phyloP scores from a whole-genome alignment of 768 basidiomycete genomes.

The Tricholoma hemisulphureum region DNA sequence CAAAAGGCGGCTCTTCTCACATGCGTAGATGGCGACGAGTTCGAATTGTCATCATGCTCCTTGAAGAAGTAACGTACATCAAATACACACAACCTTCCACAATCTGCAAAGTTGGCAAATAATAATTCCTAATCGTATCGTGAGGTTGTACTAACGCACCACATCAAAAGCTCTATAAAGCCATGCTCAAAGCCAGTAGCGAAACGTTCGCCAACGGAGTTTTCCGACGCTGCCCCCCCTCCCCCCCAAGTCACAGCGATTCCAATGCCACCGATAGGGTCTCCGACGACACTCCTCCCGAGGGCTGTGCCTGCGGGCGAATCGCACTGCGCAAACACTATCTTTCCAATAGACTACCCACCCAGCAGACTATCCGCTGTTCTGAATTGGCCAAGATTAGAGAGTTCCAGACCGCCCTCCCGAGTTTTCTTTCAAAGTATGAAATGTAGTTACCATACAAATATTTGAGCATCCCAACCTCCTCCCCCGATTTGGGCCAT shows the following conservation, averaged over 20 bases:
- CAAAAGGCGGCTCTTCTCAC: no score
- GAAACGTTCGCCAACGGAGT: conserved; percentile 21
- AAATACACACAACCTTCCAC: no score
- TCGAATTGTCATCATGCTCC: no score
- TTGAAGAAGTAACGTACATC: no score
- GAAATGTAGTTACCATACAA: conserved; percentile 29
- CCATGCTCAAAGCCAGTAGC: conserved; percentile 14
- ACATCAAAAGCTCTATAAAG: conserved; percentile 6
- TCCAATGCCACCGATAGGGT: conserved; percentile 23
- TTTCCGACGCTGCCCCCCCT: conserved; percentile 10
- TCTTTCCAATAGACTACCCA: conserved; percentile 19
- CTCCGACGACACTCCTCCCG: conserved; percentile 26
- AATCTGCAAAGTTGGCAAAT: no score
- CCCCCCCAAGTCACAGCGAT: conserved; percentile 27
- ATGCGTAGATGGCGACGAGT: no score
- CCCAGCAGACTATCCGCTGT: neutral
- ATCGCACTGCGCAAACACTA: conserved; percentile 31
- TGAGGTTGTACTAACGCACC: neutral
- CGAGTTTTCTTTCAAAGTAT: conserved; percentile 29
- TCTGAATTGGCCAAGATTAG: conserved; percentile 37
- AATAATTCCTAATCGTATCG: neutral
- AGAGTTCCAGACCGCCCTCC: conserved; percentile 32
- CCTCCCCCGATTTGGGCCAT: conserved; percentile 14
- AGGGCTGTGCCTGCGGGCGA: conserved; percentile 25
- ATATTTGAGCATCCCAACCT: conserved; percentile 33